Base-by-base conservation (phyloP, 306 rosid genomes). In the Potentilla sterilis region DNA sequence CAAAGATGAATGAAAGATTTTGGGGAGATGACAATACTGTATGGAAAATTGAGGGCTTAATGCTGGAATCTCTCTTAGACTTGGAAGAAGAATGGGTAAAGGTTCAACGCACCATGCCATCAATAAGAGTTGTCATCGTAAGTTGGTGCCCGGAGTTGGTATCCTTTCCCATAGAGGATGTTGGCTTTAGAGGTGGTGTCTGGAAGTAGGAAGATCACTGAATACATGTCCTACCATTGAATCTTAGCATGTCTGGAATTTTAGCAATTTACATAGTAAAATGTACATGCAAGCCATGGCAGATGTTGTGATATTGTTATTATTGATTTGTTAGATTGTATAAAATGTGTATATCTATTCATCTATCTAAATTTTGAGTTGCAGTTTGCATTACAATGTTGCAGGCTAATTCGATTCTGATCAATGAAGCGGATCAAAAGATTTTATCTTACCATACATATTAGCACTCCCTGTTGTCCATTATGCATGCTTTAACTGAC, bases 81-180 rank as follows among this genome's bases (percentile, higher is more conserved):
- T 55, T 82, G 0, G 61, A 51, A 70, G 77, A 41, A 63, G 80
- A 82, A n/a, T 78, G 85, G 85, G 51, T 15, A 12, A 62, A 3
- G 69, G 21, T 82, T 41, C 76, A 44, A 44, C 77, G 38, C 49
- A 77, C 64, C 48, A 75, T 75, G 77, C 82, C 85, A 15, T 38
- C 65, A 3, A 35, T 82, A 32, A 35, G 74, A 48, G 59, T 70
- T 38, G 70, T 78, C 38, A 54, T 62, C 75, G 80, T 61, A 10
- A 78, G 70, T 65, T 82, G 85, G 85, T 78, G 82, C 43, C 82
- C 85, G 0, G 82, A 78, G 64, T 69, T 82, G 24, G 77, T 57
- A 16, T 74, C 75, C 37, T 82, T 78, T 48, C 77, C 82, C 11
- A 9, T 75, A 62, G 66, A 78, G 22, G 71, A 82, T 44, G 24